Percentiles rank a stretch among this genome's conserved stretches.
Evolutionary conservation across 2,329 filamentous ascomycete genomes (phyloP).

Genomic region (Curvularia verruculosa): DNA sequence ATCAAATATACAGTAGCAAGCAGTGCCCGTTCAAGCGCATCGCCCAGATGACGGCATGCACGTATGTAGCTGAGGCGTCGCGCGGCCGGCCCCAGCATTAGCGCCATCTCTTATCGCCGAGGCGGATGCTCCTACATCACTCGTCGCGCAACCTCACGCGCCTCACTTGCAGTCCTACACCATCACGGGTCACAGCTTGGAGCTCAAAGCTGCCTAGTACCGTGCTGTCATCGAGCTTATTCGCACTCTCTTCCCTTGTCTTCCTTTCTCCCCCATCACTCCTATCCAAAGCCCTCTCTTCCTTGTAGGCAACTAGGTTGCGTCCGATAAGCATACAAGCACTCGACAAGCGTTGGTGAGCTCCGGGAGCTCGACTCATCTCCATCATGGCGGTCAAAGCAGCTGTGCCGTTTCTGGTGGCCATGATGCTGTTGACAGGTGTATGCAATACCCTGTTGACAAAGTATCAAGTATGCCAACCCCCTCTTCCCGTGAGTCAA

Average conservation of each 20-base stretch:
- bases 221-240: conserved; percentile 11
- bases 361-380: conserved; percentile 23
- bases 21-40: neutral
- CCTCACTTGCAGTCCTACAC: conserved; percentile 26
- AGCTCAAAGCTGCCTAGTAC: conserved; percentile 28
- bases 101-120: conserved; percentile 34
- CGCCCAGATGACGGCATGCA: neutral
- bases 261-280: conserved; percentile 6
- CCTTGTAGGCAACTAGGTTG: conserved; percentile 15
- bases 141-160: conserved; percentile 41
- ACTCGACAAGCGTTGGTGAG: conserved; percentile 3
- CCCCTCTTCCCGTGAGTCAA: neutral
- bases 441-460: conserved; percentile 97
- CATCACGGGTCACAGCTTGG: conserved; percentile 33
- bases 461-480: conserved; percentile 79
- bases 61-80: neutral
- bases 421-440: conserved; percentile 95
- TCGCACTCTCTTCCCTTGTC: conserved; percentile 7
- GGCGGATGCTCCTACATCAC: conserved; percentile 18
- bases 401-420: conserved; percentile 82
- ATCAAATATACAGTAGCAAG: neutral
- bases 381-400: conserved; percentile 70
- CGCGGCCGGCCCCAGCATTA: conserved; percentile 4
- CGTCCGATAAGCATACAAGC: conserved; percentile 15
- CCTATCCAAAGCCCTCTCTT: conserved; percentile 9